Base-by-base conservation (phyloP, 352 stramenopile genomes). In the Globisporangium cylindrosporum region DNA sequence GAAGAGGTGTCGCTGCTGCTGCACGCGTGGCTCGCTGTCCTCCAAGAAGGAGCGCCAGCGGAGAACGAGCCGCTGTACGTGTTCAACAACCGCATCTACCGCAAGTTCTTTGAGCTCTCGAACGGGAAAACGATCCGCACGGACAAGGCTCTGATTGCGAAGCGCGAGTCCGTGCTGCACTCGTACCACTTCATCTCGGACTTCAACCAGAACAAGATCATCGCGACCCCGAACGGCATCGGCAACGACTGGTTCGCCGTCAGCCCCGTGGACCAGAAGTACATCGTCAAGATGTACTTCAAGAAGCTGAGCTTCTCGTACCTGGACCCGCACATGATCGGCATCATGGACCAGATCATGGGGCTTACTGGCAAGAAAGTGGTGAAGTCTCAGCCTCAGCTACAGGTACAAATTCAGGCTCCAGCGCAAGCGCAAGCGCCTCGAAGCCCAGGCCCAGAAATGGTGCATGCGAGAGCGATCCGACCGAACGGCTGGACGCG, bases 261-360 rank as follows among this genome's bases (percentile, higher is more conserved):
- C 38, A 56, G 27, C 18, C 55, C 41, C 3, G 38, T 41, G 18
- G 64, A 69, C 27, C 64, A 69, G 22, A 54, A 55, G 56, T 69
- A 62, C 55, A 43, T 69, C 14, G 55, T 69, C 18, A 69, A 69
- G 38, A 24, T 43, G 27, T 49, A 69, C 64, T 69, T 51, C 41
- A 63, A 64, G 55, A 69, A 69, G 64, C 32, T 59, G 38, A 69
- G 64, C 41, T 69, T 69, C 46, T 69, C 64, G 55, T 57, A 69
- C 32, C 41, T 69, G n/a, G 55, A 69, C 43, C 41, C 29, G 2
- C 43, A 53, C 8, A 62, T 69, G 36, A 36, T 69, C 38, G 38
- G n/a, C 4, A 36, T 48, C 24, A 36, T 69, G 22, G 64, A 69
- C 41, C n/a, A 27, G n/a, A 63, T 69, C 18, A 46, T 69, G 49